These are phyloP conservation scores for Phoma sp. DNA, from an alignment of 2,329 filamentous ascomycete species.

Conservation along the genomic window DNA sequence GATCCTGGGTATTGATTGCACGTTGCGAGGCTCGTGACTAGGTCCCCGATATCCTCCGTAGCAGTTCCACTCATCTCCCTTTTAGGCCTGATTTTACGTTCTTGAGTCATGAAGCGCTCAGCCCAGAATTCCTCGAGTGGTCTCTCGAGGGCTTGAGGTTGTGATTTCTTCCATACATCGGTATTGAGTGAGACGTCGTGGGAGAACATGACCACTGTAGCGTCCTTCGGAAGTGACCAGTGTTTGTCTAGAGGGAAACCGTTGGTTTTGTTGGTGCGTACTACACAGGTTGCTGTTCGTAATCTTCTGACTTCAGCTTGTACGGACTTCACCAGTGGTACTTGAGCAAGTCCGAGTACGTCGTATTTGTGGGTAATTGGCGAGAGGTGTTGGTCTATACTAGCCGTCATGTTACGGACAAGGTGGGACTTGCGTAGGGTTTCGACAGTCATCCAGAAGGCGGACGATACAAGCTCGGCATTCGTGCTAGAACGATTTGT, in stretches of 20 bases:
- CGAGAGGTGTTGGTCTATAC: conserved; percentile 18
- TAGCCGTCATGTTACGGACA: conserved; percentile 19
- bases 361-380: conserved; percentile 22
- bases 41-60: conserved; percentile 13
- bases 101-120: conserved; percentile 30
- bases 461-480: conserved; percentile 20
- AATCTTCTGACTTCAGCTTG: conserved; percentile 34
- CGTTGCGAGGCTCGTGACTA: conserved; percentile 26
- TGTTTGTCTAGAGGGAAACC: conserved; percentile 29
- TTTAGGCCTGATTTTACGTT: conserved; percentile 2
- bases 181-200: conserved; percentile 34
- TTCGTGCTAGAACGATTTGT: conserved; percentile 22
- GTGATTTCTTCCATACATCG: conserved; percentile 29
- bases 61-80: not conserved
- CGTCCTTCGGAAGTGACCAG: conserved; percentile 28
- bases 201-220: conserved; percentile 27
- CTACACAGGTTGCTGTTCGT: conserved; percentile 20
- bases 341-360: conserved; percentile 17
- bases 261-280: conserved; percentile 15
- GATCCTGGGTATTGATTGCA: conserved; percentile 18
- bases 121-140: conserved; percentile 39
- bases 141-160: conserved; percentile 20
- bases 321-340: conserved; percentile 35
- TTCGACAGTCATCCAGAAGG: conserved; percentile 38
- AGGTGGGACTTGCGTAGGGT: conserved; percentile 28